Evolutionary conservation across 768 basidiomycete species (phyloP), one percentile per base, ranked within the genome.

Genomic region (Arthromyces matolae): DNA sequence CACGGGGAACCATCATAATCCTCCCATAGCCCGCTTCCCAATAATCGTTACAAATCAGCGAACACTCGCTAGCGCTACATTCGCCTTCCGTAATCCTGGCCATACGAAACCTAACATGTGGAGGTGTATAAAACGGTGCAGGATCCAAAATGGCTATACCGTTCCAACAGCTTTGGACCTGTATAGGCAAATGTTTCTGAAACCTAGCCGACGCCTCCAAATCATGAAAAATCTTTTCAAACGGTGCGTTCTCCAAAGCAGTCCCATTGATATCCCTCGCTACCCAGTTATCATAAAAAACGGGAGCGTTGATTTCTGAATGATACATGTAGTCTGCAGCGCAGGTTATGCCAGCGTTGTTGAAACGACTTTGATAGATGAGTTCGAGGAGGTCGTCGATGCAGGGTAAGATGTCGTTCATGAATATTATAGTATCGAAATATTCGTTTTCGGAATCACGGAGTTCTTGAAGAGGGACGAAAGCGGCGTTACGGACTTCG

Each of bases 271-370:
- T 91, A 65, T 99, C 95, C 32, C 95, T 80, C 1, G 95, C 93
- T 18, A 99, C 95, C 95, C 95, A 98, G 65, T 93, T 95, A 64
- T 92, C 91, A 71, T 98, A 98, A 66, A 98, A 98, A 14, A 97
- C 94, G 1, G 95, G 95, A 0, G 91, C 76, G 12, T 82, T 87
- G 54, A 97, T 88, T 38, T 95, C 93, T 24, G 93, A 83, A 71
- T 99, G 96, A 71, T 89, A 99, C 93, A 99, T 98, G 71, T 99
- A 99, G 64, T 99, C 95, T 1, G 93, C 84, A 0, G 95, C 96
- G 59, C 96, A 98, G 8, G 96, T 98, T 65, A 98, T 95, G 13
- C 94, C 95, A 1, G 96, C 96, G 66, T 96, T 98, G 68, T 98
- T 93, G 47, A 72, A 68, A 42, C 96, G 76, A 59, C 81, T 84